Evolutionary conservation across 2,329 filamentous ascomycete species (phyloP).

Genomic region (Allantophomopsis lycopodina): DNA sequence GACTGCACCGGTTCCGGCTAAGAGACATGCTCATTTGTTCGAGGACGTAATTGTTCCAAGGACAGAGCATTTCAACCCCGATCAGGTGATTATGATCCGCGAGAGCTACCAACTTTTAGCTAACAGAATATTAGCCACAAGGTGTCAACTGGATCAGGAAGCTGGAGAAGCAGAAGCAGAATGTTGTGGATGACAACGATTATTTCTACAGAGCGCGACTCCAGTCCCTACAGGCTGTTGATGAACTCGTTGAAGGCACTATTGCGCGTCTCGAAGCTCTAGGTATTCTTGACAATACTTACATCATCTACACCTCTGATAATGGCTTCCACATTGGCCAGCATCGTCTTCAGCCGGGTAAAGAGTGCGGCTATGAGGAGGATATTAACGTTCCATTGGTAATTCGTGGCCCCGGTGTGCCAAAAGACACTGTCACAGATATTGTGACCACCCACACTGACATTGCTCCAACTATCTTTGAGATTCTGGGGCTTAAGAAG

Average conservation of each 20-base stretch:
- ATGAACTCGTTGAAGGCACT: slow-evolving; percentile 36
- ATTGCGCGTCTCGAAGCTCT: slow-evolving; percentile 25
- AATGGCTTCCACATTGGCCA: slow-evolving; percentile 39
- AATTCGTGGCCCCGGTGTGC: slow-evolving; percentile 42
- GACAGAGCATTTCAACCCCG: slow-evolving; percentile 52
- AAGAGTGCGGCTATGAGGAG: slow-evolving; percentile 34
- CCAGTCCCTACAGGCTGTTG: slow-evolving; percentile 36
- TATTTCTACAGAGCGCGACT: slow-evolving; percentile 36
- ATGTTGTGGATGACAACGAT: slow-evolving; percentile 31
- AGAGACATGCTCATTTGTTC: slow-evolving; percentile 50
- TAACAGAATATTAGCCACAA: slow-evolving; percentile 14
- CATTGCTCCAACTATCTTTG: slow-evolving; percentile 32
- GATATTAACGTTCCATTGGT: slow-evolving; percentile 39
- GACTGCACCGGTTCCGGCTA: slow-evolving; percentile 39
- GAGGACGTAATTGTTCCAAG: slow-evolving; percentile 43
- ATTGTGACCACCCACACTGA: slow-evolving; percentile 40
- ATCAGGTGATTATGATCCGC: slow-evolving; percentile 22
- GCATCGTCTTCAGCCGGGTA: slow-evolving; percentile 34
- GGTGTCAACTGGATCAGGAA: slow-evolving; percentile 33
- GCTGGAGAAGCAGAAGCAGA: slow-evolving; percentile 25
- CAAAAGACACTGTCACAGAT: slow-evolving; percentile 21
- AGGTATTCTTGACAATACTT: slow-evolving; percentile 28
- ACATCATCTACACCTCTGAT: slow-evolving; percentile 45
- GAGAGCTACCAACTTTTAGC: too few species aligned
- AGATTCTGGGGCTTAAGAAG: slow-evolving; percentile 18